These are phyloP conservation scores for Nannizzia gypsea DNA, from an alignment of 2,329 filamentous ascomycete genomes.

Conservation along the genomic window DNA sequence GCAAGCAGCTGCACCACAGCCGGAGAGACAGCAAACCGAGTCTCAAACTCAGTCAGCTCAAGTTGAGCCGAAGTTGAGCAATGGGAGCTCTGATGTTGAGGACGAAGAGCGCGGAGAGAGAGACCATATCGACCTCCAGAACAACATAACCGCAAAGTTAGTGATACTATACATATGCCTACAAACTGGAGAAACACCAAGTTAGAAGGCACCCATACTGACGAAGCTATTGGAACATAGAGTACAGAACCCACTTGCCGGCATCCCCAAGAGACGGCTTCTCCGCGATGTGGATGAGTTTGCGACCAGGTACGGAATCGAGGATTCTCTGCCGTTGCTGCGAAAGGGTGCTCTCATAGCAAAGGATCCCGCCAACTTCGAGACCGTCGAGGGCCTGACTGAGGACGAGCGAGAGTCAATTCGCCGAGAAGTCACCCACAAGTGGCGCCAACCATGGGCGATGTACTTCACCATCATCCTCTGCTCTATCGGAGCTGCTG, in stretches of 20 bases:
- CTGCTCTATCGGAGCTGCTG: slow-evolving; percentile 42
- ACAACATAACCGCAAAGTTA: slow-evolving; percentile 22
- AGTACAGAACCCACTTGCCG: slow-evolving; percentile 38
- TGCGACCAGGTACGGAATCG: slow-evolving; percentile 30
- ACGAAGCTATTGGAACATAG: slow-evolving; percentile 17
- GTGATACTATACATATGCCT: slow-evolving; percentile 5
- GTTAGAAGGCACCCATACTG: too few relatives aligned
- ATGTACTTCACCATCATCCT: slow-evolving; percentile 43
- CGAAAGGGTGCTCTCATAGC: slow-evolving; percentile 41
- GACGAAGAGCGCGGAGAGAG: slow-evolving; percentile 17
- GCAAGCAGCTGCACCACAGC: background rate
- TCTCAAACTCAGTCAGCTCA: background rate
- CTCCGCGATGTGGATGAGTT: slow-evolving; percentile 35
- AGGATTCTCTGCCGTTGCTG: slow-evolving; percentile 31
- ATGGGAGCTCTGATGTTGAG: background rate
- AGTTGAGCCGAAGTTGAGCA: background rate
- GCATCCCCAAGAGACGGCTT: slow-evolving; percentile 28
- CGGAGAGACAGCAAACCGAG: background rate
- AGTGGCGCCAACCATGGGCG: slow-evolving; percentile 39
- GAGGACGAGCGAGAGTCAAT: slow-evolving; percentile 33
- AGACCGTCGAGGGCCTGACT: slow-evolving; percentile 33
- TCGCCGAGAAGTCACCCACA: slow-evolving; percentile 36
- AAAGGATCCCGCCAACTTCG: slow-evolving; percentile 37
- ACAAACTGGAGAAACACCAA: background rate
- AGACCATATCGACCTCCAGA: slow-evolving; percentile 21